Conservation (phyloP, 1,284 basidiomycete genomes). For the Fistulina hepatica region DNA sequence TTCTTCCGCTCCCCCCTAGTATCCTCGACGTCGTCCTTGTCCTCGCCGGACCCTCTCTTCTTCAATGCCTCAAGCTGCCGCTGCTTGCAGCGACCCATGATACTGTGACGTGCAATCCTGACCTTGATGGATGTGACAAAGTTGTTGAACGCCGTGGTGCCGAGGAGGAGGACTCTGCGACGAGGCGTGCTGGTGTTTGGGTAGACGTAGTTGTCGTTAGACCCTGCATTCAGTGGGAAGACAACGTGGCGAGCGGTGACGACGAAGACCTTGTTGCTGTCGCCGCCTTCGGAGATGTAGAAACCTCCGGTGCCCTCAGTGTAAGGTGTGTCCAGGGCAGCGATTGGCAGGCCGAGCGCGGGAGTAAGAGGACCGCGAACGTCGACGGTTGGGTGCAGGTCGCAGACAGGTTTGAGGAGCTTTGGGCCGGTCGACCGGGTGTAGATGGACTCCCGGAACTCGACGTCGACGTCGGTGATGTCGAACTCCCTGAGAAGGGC, state of each 20-base stretch:
- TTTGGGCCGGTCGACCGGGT: constrained; percentile 14
- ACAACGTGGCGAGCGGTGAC: constrained; percentile 1
- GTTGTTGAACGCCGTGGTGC: constrained; percentile 16
- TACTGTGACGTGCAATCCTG: constrained; percentile 11
- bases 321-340: constrained; percentile 15
- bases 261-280: constrained; percentile 15
- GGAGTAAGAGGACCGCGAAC: constrained; percentile 24
- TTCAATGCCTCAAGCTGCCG: constrained; percentile 3
- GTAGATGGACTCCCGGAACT: not conserved
- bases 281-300: constrained; percentile 20
- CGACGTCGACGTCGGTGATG: not conserved
- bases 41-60: constrained; percentile 7
- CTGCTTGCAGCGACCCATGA: constrained; percentile 12
- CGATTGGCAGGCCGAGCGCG: constrained; percentile 25
- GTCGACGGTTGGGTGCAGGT: constrained; percentile 16
- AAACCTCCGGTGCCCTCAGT: constrained; percentile 25
- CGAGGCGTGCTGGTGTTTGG: constrained; percentile 11
- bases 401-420: constrained; percentile 17
- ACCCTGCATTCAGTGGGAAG: constrained; percentile 7
- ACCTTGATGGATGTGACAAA: constrained; percentile 16
- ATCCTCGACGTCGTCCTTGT: constrained; percentile 5
- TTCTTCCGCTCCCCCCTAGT: constrained; percentile 11
- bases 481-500: constrained; percentile 1
- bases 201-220: constrained; percentile 15
- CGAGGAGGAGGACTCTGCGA: constrained; percentile 19